Percentiles rank a stretch among this genome's conserved stretches.
phyloP scores from a whole-genome alignment of 805 yeast species.

The Wickerhamomyces queroliae region DNA sequence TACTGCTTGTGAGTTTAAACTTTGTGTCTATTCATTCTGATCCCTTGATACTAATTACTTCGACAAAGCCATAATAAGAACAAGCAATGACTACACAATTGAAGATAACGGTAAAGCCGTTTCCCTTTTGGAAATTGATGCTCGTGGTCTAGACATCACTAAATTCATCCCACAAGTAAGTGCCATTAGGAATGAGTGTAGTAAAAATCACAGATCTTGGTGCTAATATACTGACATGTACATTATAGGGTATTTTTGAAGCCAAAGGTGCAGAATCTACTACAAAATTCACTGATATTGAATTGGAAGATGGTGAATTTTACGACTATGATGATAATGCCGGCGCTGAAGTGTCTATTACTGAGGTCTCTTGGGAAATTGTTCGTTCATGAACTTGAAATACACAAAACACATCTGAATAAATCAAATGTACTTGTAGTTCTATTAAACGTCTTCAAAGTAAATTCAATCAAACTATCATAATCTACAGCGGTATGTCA shows the following conservation, averaged over 20 bases:
- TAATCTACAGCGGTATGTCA: too few species aligned
- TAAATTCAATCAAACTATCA: too few species aligned
- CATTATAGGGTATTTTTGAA: constrained; percentile 42
- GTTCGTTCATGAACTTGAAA: constrained; percentile 17
- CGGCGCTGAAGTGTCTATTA: constrained; percentile 72
- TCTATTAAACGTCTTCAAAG: too few species aligned
- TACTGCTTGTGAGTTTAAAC: constrained; percentile 13
- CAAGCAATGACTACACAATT: constrained; percentile 17
- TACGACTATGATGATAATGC: constrained; percentile 91
- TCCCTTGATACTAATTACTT: background rate
- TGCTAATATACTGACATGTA: constrained; percentile 3
- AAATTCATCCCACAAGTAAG: constrained; percentile 53
- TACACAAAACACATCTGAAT: background rate
- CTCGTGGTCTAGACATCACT: constrained; percentile 75
- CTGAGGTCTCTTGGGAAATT: constrained; percentile 67
- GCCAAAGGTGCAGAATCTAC: constrained; percentile 48
- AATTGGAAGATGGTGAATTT: constrained; percentile 80
- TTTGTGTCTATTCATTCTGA: background rate
- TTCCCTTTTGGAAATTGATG: constrained; percentile 65
- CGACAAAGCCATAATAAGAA: constrained; percentile 19
- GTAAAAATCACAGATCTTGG: background rate
- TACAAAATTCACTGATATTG: constrained; percentile 57
- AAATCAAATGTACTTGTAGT: too few species aligned
- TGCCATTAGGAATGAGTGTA: background rate
- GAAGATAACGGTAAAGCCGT: constrained; percentile 40